These are phyloP conservation scores for Solanum boliviense DNA, from an alignment of 257 asterid genomes.

Conservation along the genomic window DNA sequence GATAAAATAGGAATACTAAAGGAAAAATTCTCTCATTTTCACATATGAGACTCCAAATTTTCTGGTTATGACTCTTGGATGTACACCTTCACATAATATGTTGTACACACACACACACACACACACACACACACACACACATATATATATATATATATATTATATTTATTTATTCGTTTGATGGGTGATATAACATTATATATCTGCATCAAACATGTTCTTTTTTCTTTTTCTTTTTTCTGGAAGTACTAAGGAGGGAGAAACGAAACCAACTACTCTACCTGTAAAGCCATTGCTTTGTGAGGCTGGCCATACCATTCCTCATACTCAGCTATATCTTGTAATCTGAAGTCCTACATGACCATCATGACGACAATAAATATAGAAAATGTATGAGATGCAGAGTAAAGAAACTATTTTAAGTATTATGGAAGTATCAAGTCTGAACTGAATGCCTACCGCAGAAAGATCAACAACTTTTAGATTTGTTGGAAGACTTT, in stretches of 20 bases:
- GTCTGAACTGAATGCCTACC: conserved; percentile 33
- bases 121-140: too few species aligned
- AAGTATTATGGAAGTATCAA: not conserved
- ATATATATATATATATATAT: not conserved
- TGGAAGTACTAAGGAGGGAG: not conserved
- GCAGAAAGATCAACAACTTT: conserved; percentile 95
- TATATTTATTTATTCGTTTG: not conserved
- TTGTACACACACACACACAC: too few species aligned
- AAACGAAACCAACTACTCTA: not conserved
- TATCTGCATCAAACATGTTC: not conserved
- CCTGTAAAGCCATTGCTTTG: conserved; percentile 76
- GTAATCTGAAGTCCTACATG: conserved; percentile 80
- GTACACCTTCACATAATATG: not conserved
- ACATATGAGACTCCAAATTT: not conserved
- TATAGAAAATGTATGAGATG: not conserved
- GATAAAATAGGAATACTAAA: not conserved
- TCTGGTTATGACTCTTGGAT: not conserved
- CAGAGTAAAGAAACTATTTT: not conserved
- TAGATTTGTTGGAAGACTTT: conserved; percentile 57
- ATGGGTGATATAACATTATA: not conserved
- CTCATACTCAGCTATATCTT: conserved; percentile 62
- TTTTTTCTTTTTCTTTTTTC: not conserved
- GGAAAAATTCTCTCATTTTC: not conserved
- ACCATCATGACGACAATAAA: not conserved
- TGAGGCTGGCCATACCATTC: conserved; percentile 99